Evolutionary conservation across 2,329 filamentous ascomycete species (phyloP), one percentile per base, ranked within the genome.

Genomic region (Leptodontidium sp.): DNA sequence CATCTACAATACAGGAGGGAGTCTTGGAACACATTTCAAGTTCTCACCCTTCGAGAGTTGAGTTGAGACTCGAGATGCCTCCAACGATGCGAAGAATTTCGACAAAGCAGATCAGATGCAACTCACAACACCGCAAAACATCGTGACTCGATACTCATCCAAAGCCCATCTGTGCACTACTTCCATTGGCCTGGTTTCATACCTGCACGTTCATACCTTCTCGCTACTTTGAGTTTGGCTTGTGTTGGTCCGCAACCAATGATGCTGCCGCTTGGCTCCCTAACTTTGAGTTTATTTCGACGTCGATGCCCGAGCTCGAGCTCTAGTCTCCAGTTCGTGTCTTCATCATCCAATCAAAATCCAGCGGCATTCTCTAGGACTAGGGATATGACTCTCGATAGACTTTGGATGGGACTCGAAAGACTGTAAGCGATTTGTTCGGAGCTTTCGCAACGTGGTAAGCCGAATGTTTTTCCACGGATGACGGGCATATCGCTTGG

Each of bases 231-330:
- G 26, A 55, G 9, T 40, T 43, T 59, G 21, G 57, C 35, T 29
- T 43, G 57, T 59, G 35, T 14, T 17, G 21, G 2, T 24, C n/a
- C 24, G 21, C 29, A n/a, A 26, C 57, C 57, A 59, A 59, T 45
- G 11, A 29, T 4, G 4, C 21, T 12, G n/a, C 21, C 35, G 57
- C 57, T 59, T 59, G 12, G 57, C 29, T 29, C 38, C 57, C 57
- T 38, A 29, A 43, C 57, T 40, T 9, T 45, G 57, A 40, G 52
- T 55, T 55, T 59, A 45, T 59, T 59, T 26, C 21, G 35, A 59
- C 57, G 57, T 29, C 21, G 21, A 38, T 59, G n/a, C 57, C 38
- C 57, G 21, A 40, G 38, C 57, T 43, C 57, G 14, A 26, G 38
- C 38, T 8, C 21, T 3, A 32, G 15, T 43, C n/a, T 26, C 21